Conservation (phyloP, 2,329 filamentous ascomycete species). For the Phoma herbarum region DNA sequence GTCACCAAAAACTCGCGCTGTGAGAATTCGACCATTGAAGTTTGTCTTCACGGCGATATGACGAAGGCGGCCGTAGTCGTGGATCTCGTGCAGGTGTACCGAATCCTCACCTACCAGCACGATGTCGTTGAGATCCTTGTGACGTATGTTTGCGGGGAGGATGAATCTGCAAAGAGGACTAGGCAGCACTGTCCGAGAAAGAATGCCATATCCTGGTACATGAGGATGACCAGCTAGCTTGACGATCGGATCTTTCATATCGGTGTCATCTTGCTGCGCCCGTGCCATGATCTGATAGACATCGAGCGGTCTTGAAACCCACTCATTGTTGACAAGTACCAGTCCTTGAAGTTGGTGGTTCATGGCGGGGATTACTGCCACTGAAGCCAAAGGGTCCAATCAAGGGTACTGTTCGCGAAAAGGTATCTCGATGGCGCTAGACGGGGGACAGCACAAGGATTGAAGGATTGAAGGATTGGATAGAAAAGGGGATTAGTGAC, state of each 20-base stretch:
- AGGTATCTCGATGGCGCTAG: conserved; percentile 14
- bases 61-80: conserved; percentile 72
- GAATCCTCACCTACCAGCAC: conserved; percentile 85
- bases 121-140: conserved; percentile 76
- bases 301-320: conserved; percentile 49
- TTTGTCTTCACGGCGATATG: conserved; percentile 81
- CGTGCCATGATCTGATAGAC: conserved; percentile 55
- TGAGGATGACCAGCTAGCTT: conserved; percentile 44
- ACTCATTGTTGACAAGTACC: conserved; percentile 44
- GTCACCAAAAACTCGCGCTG: conserved; percentile 76
- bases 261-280: conserved; percentile 39
- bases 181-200: conserved; percentile 79
- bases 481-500: conserved; percentile 18
- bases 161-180: conserved; percentile 81
- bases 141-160: conserved; percentile 79
- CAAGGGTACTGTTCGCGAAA: conserved; percentile 1
- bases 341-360: conserved; percentile 40
- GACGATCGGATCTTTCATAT: conserved; percentile 35
- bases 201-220: conserved; percentile 70
- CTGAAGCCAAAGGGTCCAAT: conserved; percentile 1
- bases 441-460: conserved; percentile 17
- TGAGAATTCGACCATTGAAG: conserved; percentile 80
- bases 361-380: conserved; percentile 29
- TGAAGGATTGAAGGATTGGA: conserved; percentile 24
- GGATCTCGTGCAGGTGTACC: conserved; percentile 81